Conservation (phyloP, 495 filamentous ascomycete genomes). For the Rhypophila decipiens region DNA sequence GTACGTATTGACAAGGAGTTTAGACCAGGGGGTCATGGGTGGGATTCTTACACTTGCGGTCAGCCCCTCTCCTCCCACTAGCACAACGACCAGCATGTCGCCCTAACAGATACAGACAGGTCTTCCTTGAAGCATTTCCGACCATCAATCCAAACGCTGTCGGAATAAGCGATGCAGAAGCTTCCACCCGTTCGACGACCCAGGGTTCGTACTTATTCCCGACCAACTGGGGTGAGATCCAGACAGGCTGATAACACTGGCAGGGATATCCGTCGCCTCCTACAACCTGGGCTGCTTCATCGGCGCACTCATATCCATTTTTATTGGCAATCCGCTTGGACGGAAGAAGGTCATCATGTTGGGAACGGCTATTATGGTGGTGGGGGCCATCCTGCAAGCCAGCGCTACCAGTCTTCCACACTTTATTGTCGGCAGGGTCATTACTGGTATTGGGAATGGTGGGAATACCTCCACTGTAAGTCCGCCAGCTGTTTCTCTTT, state of each 20-base stretch:
- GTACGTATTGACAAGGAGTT: neutral
- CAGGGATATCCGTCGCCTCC: neutral
- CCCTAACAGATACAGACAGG: too few relatives aligned
- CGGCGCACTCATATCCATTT: conserved; percentile 62
- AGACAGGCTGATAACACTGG: neutral
- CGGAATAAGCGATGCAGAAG: conserved; percentile 19
- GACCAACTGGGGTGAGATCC: too few relatives aligned
- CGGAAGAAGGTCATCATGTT: conserved; percentile 64
- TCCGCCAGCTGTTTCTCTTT: neutral
- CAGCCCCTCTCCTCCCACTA: too few relatives aligned
- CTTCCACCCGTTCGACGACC: conserved; percentile 44
- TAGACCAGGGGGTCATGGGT: conserved; percentile 52
- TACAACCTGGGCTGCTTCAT: conserved; percentile 76
- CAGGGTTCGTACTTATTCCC: conserved; percentile 46
- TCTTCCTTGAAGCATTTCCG: conserved; percentile 51
- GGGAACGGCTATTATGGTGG: conserved; percentile 62
- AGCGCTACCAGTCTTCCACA: conserved; percentile 54
- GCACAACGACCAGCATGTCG: too few relatives aligned
- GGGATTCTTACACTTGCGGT: conserved; percentile 55
- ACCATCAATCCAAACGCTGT: conserved; percentile 42
- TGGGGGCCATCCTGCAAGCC: conserved; percentile 61
- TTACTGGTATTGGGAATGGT: conserved; percentile 58
- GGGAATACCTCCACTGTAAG: conserved; percentile 43
- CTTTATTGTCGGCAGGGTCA: conserved; percentile 58
- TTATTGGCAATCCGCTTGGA: conserved; percentile 65